Conservation (phyloP, 75 land plant species). For the Ceratopteris richardii region DNA sequence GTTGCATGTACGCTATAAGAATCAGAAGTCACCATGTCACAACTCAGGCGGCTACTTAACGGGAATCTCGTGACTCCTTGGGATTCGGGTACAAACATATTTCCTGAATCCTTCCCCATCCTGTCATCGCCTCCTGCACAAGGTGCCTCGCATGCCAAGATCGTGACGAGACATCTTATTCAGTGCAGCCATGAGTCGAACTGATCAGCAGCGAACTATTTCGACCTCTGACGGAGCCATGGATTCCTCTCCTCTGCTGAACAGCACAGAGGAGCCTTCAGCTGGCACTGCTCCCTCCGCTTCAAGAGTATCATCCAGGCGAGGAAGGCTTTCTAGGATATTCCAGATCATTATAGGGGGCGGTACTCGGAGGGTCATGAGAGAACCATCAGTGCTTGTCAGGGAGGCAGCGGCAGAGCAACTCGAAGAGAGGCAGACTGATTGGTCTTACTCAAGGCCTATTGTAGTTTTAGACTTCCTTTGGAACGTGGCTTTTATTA, state of each 20-base stretch:
- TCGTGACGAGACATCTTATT: too few relatives aligned
- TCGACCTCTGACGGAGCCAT: neutral
- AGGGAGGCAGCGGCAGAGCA: slow-evolving; percentile 63
- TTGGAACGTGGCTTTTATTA: slow-evolving; percentile 50
- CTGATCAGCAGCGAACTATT: too few relatives aligned
- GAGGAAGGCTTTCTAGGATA: neutral
- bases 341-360: neutral
- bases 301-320: neutral
- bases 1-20: too few relatives aligned
- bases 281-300: neutral
- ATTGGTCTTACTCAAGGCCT: slow-evolving; percentile 79
- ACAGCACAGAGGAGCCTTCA: neutral
- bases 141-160: too few relatives aligned
- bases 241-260: slow-evolving; percentile 1
- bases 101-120: too few relatives aligned
- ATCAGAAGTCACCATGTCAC: too few relatives aligned
- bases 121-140: too few relatives aligned
- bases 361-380: slow-evolving; percentile 33
- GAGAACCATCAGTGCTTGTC: slow-evolving; percentile 49
- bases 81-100: too few relatives aligned
- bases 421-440: slow-evolving; percentile 62
- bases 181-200: too few relatives aligned
- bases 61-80: too few relatives aligned
- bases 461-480: slow-evolving; percentile 55
- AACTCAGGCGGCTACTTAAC: too few relatives aligned